These are phyloP conservation scores for Geoglossum glabrum DNA, from an alignment of 495 filamentous ascomycete genomes.

Conservation along the genomic window DNA sequence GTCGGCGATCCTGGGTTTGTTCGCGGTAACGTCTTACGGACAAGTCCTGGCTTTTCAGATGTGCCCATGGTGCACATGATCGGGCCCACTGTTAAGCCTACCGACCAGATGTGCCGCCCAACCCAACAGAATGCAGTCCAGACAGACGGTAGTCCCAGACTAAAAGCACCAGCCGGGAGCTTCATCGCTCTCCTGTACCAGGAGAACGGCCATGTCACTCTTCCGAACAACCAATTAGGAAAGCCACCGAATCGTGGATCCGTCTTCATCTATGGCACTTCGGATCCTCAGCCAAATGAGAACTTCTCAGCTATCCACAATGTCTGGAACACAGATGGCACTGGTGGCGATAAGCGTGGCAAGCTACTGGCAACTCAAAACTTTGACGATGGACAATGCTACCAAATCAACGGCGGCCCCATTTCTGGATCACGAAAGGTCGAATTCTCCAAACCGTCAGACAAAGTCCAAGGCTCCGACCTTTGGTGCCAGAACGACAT, in stretches of 20 bases:
- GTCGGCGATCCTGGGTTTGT: slow-evolving; percentile 45
- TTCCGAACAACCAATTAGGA: slow-evolving; percentile 32
- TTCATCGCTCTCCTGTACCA: slow-evolving; percentile 53
- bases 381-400: slow-evolving; percentile 73
- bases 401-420: slow-evolving; percentile 37
- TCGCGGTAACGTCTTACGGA: slow-evolving; percentile 37
- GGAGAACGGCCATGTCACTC: slow-evolving; percentile 78
- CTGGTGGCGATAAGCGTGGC: slow-evolving; percentile 54
- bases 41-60: slow-evolving; percentile 28
- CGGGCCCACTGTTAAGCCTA: slow-evolving; percentile 20
- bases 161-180: slow-evolving; percentile 45
- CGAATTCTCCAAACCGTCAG: slow-evolving; percentile 25
- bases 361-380: slow-evolving; percentile 48
- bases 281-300: slow-evolving; percentile 34
- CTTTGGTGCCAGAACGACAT: slow-evolving; percentile 66
- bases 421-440: slow-evolving; percentile 34
- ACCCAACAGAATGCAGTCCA: slow-evolving; percentile 32
- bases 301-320: slow-evolving; percentile 49
- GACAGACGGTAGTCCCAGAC: slow-evolving; percentile 33
- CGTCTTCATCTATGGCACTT: slow-evolving; percentile 70
- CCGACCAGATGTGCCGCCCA: slow-evolving; percentile 31
- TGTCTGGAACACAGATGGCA: slow-evolving; percentile 55
- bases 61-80: slow-evolving; percentile 29
- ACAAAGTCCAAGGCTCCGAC: slow-evolving; percentile 26
- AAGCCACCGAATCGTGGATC: slow-evolving; percentile 54